phyloP scores from a whole-genome alignment of 306 rosid genomes.

The Prunus padus region DNA sequence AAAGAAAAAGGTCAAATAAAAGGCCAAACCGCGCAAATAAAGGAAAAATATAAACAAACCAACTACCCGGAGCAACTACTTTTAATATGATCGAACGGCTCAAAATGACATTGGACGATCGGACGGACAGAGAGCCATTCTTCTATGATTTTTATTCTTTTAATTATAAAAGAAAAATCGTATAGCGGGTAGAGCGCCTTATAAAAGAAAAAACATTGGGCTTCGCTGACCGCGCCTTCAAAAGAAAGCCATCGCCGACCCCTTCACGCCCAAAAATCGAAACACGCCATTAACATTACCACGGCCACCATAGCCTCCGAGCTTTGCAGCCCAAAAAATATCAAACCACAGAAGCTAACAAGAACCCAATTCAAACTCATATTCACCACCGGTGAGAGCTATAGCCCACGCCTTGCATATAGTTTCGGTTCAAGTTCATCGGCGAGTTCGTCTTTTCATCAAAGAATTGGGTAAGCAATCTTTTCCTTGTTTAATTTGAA shows the following conservation, averaged over 20 bases:
- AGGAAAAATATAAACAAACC: neutral
- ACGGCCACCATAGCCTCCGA: neutral
- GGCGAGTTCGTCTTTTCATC: neutral
- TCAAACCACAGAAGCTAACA: neutral
- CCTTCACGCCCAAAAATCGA: neutral
- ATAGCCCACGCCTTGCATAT: neutral
- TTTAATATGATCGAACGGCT: neutral
- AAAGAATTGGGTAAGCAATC: constrained; percentile 8
- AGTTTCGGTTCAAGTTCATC: neutral
- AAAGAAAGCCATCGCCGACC: neutral
- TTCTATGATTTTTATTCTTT: neutral
- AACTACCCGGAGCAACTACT: neutral
- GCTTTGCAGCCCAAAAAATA: neutral
- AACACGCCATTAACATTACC: neutral
- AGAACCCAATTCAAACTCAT: neutral
- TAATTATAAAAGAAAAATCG: neutral
- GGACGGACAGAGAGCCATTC: neutral
- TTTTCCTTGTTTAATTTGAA: neutral
- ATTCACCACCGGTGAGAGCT: neutral
- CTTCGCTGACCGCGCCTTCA: neutral
- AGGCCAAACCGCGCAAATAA: neutral
- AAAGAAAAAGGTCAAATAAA: neutral
- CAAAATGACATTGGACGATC: neutral
- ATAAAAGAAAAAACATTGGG: neutral
- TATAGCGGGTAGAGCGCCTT: neutral